These are phyloP conservation scores for Rhododendron griersonianum DNA, from an alignment of 148 eudicot species.

Conservation along the genomic window DNA sequence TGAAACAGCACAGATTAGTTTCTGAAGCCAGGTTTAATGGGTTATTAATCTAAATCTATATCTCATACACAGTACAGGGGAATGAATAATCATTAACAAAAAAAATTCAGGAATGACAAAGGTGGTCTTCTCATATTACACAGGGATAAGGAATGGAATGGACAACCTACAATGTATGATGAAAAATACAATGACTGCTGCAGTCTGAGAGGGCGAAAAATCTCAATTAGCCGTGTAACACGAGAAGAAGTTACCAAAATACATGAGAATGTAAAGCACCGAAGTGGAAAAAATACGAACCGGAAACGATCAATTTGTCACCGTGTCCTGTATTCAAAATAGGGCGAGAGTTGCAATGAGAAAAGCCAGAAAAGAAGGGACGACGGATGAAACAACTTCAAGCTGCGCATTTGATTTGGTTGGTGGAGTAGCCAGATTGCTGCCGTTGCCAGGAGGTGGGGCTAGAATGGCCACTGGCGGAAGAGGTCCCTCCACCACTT, in stretches of 20 bases:
- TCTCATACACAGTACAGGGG: background rate
- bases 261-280: background rate
- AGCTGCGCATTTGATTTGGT: constrained; percentile 27
- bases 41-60: background rate
- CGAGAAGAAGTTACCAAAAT: background rate
- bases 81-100: background rate
- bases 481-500: constrained; percentile 69
- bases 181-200: background rate
- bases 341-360: constrained; percentile 20
- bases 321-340: constrained; percentile 8
- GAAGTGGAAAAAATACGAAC: background rate
- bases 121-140: background rate
- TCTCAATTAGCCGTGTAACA: background rate
- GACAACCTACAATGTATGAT: background rate
- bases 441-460: constrained; percentile 14
- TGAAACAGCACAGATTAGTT: background rate
- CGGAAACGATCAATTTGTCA: background rate
- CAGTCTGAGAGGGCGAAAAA: background rate
- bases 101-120: background rate
- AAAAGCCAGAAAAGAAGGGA: constrained; percentile 16
- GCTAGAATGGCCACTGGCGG: constrained; percentile 25
- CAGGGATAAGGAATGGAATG: background rate
- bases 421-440: constrained; percentile 13
- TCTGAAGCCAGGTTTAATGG: background rate
- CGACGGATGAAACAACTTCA: constrained; percentile 18